These are phyloP conservation scores for Albatrellus sp. DNA, from an alignment of 1,284 basidiomycete genomes.

Conservation along the genomic window DNA sequence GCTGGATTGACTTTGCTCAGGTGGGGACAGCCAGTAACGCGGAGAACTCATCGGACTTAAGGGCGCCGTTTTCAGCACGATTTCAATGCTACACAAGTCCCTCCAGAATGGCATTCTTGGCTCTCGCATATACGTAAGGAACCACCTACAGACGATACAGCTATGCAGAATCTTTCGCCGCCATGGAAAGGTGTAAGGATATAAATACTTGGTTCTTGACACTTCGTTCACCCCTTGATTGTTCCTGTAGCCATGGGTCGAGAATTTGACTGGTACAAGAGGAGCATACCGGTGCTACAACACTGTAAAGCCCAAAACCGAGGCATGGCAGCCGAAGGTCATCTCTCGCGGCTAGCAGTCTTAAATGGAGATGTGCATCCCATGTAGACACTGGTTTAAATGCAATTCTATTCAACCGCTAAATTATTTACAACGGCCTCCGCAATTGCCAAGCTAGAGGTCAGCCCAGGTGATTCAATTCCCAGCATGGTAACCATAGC, in stretches of 20 bases:
- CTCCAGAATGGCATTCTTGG: slow-evolving; percentile 94
- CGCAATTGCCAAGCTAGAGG: slow-evolving; percentile 63
- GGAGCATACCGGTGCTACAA: slow-evolving; percentile 84
- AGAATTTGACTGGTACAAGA: slow-evolving; percentile 86
- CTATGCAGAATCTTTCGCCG: slow-evolving; percentile 57
- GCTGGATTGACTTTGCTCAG: slow-evolving; percentile 89
- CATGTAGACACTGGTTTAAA: neutral
- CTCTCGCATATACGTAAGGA: slow-evolving; percentile 79
- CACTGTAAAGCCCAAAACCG: slow-evolving; percentile 72
- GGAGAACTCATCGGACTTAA: neutral
- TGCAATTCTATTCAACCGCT: slow-evolving; percentile 16
- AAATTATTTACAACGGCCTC: slow-evolving; percentile 58
- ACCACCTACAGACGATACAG: slow-evolving; percentile 63
- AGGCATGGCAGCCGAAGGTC: slow-evolving; percentile 74
- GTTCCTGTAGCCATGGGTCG: slow-evolving; percentile 50
- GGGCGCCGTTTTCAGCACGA: slow-evolving; percentile 45
- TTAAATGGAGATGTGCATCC: slow-evolving; percentile 3
- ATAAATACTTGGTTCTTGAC: neutral
- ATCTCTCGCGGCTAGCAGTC: slow-evolving; percentile 26
- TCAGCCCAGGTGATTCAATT: slow-evolving; percentile 71
- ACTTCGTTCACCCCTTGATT: neutral
- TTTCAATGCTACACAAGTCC: slow-evolving; percentile 81
- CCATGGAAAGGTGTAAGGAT: slow-evolving; percentile 72
- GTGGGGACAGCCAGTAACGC: slow-evolving; percentile 23
- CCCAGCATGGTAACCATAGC: slow-evolving; percentile 69